Percentiles rank a stretch among this genome's conserved stretches.
phyloP scores from a whole-genome alignment of 108 stramenopile genomes.

The Nitzschia inconspicua region DNA sequence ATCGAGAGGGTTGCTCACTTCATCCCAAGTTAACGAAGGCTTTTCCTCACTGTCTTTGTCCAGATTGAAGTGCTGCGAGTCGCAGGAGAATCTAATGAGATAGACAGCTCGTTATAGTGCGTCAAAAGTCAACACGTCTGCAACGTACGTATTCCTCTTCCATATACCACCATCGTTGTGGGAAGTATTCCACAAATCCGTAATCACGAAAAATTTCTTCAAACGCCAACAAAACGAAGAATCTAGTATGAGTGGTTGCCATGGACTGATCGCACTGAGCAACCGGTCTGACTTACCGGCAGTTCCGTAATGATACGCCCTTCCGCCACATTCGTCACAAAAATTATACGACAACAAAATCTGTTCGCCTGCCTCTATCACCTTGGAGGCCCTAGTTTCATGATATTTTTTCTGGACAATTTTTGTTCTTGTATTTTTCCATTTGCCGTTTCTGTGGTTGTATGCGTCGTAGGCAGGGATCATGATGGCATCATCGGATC shows the following conservation, averaged over 20 bases:
- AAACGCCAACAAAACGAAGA: no score
- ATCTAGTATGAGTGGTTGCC: no score
- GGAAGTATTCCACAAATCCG: constrained; percentile 72
- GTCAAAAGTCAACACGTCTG: no score
- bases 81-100: no score
- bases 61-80: constrained; percentile 30
- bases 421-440: constrained; percentile 11
- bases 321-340: constrained; percentile 35
- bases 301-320: constrained; percentile 38
- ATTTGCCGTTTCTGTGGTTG: constrained; percentile 25
- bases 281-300: no score
- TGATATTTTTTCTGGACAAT: not conserved
- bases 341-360: constrained; percentile 55
- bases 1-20: constrained; percentile 3
- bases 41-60: constrained; percentile 23
- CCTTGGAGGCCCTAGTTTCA: constrained; percentile 6
- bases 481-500: constrained; percentile 14
- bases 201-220: constrained; percentile 60
- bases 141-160: no score
- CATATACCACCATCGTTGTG: constrained; percentile 83
- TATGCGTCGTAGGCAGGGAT: constrained; percentile 31
- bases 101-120: no score
- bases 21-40: constrained; percentile 15
- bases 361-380: constrained; percentile 48
- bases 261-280: no score